Conservation (phyloP, 2,329 filamentous ascomycete genomes). For the Scedosporium aurantiacum region DNA sequence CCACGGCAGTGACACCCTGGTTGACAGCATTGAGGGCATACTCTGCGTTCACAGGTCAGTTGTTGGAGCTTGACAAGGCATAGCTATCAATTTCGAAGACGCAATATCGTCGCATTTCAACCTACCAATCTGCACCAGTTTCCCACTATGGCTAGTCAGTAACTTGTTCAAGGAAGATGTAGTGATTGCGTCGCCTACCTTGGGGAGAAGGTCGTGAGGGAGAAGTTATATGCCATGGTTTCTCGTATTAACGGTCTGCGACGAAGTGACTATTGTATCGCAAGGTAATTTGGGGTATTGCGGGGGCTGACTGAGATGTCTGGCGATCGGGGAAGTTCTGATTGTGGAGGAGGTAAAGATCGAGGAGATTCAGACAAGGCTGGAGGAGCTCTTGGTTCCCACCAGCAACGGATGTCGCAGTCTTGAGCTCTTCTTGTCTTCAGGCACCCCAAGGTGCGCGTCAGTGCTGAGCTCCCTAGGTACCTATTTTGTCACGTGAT, state of each 20-base stretch:
- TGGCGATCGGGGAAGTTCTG: background rate
- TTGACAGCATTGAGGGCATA: conserved; percentile 99
- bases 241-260: background rate
- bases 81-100: background rate
- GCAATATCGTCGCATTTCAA: conserved; percentile 1
- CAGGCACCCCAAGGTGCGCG: conserved; percentile 7
- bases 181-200: conserved; percentile 53
- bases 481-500: conserved; percentile 4
- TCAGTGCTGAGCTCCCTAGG: conserved; percentile 4
- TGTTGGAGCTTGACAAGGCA: background rate
- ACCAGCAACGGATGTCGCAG: background rate
- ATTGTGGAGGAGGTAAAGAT: background rate
- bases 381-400: conserved; percentile 2
- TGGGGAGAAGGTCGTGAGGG: conserved; percentile 96
- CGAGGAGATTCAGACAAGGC: conserved; percentile 2
- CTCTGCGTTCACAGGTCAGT: conserved; percentile 43
- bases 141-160: conserved; percentile 60
- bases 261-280: background rate
- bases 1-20: conserved; percentile 94
- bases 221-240: conserved; percentile 47
- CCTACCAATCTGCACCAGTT: conserved; percentile 91
- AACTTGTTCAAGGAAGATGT: conserved; percentile 12
- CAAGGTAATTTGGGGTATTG: background rate
- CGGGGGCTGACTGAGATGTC: background rate
- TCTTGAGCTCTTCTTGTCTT: background rate